Evolutionary conservation across 768 basidiomycete genomes (phyloP).

Genomic region (Fistulinella prunicolor): DNA sequence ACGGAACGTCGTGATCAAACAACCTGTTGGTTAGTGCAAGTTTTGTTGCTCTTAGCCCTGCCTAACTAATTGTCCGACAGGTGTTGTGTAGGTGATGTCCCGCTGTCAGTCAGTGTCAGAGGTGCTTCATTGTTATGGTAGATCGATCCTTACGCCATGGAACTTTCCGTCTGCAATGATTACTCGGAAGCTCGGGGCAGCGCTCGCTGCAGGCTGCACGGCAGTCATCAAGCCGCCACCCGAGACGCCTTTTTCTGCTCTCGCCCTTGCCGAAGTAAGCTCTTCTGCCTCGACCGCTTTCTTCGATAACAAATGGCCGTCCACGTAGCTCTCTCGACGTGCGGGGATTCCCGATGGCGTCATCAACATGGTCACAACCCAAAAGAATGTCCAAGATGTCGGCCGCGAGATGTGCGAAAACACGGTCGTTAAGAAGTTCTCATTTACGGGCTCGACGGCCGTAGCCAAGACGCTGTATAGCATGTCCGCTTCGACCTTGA

Average conservation of each 20-base stretch:
- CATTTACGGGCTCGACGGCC: slow-evolving; percentile 85
- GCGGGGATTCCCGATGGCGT: slow-evolving; percentile 97
- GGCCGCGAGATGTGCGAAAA: slow-evolving; percentile 94
- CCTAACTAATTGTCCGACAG: slow-evolving; percentile 23
- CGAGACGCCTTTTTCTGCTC: slow-evolving; percentile 90
- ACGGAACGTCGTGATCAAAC: slow-evolving; percentile 90
- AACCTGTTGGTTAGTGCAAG: slow-evolving; percentile 70
- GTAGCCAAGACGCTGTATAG: slow-evolving; percentile 76
- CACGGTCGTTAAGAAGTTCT: slow-evolving; percentile 80
- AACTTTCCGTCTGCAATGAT: slow-evolving; percentile 97
- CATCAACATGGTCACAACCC: slow-evolving; percentile 89
- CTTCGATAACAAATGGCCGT: not conserved
- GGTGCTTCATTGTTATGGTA: slow-evolving; percentile 27
- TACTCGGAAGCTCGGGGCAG: slow-evolving; percentile 84
- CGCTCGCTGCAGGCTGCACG: slow-evolving; percentile 95
- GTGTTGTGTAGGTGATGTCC: slow-evolving; percentile 43
- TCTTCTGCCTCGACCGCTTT: not conserved
- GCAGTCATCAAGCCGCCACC: slow-evolving; percentile 92
- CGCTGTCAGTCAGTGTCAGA: not conserved
- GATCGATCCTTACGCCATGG: slow-evolving; percentile 82
- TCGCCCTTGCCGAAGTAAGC: slow-evolving; percentile 85
- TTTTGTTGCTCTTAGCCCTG: slow-evolving; percentile 36
- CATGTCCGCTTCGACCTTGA: slow-evolving; percentile 73
- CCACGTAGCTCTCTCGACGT: slow-evolving; percentile 64
- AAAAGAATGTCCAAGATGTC: slow-evolving; percentile 79